Evolutionary conservation across 1,284 basidiomycete genomes (phyloP).

Genomic region (Chalciporus sp.): DNA sequence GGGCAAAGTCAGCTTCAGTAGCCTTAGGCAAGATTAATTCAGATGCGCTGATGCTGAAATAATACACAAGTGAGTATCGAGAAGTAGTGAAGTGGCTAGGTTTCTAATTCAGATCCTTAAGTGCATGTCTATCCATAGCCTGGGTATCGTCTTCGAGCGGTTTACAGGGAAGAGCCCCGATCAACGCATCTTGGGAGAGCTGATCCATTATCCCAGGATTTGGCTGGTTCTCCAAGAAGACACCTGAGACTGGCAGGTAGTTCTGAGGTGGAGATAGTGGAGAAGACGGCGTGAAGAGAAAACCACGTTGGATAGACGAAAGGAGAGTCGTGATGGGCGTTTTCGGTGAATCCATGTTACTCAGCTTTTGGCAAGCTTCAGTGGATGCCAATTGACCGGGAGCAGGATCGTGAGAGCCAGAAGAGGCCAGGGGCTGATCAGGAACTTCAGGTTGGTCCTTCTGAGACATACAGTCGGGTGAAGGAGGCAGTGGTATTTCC

Average conservation of each 20-base stretch:
- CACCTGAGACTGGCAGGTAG: constrained; percentile 36
- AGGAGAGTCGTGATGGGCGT: constrained; percentile 73
- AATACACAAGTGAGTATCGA: constrained; percentile 8
- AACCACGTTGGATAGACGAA: constrained; percentile 68
- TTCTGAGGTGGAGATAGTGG: constrained; percentile 60
- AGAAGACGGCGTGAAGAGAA: constrained; percentile 60
- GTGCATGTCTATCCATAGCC: constrained; percentile 28
- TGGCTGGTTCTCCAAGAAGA: constrained; percentile 31
- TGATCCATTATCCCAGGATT: constrained; percentile 2
- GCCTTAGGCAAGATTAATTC: background rate
- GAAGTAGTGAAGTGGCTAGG: background rate
- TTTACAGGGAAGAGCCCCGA: constrained; percentile 12
- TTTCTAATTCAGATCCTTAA: constrained; percentile 30
- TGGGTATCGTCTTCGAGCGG: constrained; percentile 16
- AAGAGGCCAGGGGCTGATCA: constrained; percentile 2
- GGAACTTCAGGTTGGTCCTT: constrained; percentile 1
- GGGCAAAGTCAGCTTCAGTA: constrained; percentile 17
- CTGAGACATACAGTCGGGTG: constrained; percentile 20
- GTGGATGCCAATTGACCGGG: background rate
- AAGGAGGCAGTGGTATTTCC: constrained; percentile 31
- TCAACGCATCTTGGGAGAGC: background rate
- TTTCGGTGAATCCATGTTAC: constrained; percentile 28
- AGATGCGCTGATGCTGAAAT: constrained; percentile 1
- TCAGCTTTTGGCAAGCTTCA: constrained; percentile 6
- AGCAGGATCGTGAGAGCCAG: background rate